A percentile compares a stretch with the other conserved stretches of the same genome.
Conservation (phyloP, 2,329 filamentous ascomycete species). For the Knoxdaviesia proteae region DNA sequence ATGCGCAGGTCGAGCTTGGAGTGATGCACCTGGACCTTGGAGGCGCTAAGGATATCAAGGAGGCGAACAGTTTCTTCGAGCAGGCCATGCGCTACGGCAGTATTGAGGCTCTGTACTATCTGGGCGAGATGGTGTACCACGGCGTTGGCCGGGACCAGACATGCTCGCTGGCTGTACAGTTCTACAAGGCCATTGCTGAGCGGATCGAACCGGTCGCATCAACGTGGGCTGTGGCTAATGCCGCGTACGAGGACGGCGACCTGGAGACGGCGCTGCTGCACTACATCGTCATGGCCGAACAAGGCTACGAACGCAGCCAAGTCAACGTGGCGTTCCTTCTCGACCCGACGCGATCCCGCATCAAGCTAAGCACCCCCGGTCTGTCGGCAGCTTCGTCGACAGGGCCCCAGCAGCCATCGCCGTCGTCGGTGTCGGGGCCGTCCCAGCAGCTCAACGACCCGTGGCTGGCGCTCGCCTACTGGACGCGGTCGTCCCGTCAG, state of each 20-base stretch:
- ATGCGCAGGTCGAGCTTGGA: slow-evolving; percentile 66
- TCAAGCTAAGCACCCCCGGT: slow-evolving; percentile 25
- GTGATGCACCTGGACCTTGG: slow-evolving; percentile 75
- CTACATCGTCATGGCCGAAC: slow-evolving; percentile 76
- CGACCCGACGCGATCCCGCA: slow-evolving; percentile 46
- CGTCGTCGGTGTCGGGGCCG: slow-evolving; percentile 2
- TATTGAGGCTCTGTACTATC: slow-evolving; percentile 79
- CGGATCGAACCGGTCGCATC: slow-evolving; percentile 53
- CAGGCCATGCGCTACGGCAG: slow-evolving; percentile 63
- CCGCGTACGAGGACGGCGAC: slow-evolving; percentile 61
- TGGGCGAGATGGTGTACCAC: slow-evolving; percentile 68
- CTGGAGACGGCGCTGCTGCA: slow-evolving; percentile 59
- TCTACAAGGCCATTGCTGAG: slow-evolving; percentile 66
- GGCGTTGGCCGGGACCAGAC: slow-evolving; percentile 63
- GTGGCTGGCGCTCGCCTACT: slow-evolving; percentile 64
- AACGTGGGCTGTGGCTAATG: slow-evolving; percentile 64
- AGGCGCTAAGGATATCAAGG: slow-evolving; percentile 42
- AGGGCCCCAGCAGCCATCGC: background rate
- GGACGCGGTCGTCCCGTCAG: slow-evolving; percentile 86
- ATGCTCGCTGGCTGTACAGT: slow-evolving; percentile 55
- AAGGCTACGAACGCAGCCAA: slow-evolving; percentile 76
- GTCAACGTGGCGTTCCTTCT: slow-evolving; percentile 78
- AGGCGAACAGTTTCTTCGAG: slow-evolving; percentile 73
- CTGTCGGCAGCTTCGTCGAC: background rate
- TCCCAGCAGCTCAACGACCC: slow-evolving; percentile 25